Evolutionary conservation across 495 filamentous ascomycete genomes (phyloP), one percentile per base, ranked within the genome.

Genomic region (Aspergillus bertholletiae): DNA sequence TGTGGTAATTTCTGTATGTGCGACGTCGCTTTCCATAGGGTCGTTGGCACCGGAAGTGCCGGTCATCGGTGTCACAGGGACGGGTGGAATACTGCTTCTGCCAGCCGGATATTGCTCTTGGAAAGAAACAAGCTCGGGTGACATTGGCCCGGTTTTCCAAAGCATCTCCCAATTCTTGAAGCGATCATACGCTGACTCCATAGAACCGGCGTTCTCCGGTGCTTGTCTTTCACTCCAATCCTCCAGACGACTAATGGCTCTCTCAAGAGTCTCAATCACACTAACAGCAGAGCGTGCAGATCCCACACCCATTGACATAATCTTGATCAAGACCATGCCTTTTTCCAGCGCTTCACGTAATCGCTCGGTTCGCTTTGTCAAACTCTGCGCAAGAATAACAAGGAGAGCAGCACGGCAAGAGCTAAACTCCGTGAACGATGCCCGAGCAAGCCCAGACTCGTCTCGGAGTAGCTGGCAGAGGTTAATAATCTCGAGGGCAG

Each of bases 121-220:
- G 26, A 61, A 60, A 17, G 55, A 56, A 21, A 69, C 53, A 2
- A 67, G 67, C 5, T 62, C 58, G 1, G 74, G 73, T 2, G 73
- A 77, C 0, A 76, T 58, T 7, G 75, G 75, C 5, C 76, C 76
- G 7, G 73, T 73, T 51, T 78, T 77, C 76, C 76, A 80, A 7
- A 78, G 70, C 73, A 76, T 76, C 44, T 78, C 75, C 76, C 76
- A 80, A 22, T 74, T 77, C 40, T 80, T 80, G 62, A 80, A 80
- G 1, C 71, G 66, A 50, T 78, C 76, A 41, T 80, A 80, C 18
- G 72, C 76, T 0, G 76, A 80, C 52, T 76, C 74, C 9, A 59
- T 46, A 18, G 52, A 40, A 34, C 70, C 68, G 8, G 61, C 58
- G 46, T 63, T 70, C 30, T 57, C 69, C 26, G 66, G 57, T 4